Conservation (phyloP, 2,329 filamentous ascomycete genomes). For the Fusarium floridanum region DNA sequence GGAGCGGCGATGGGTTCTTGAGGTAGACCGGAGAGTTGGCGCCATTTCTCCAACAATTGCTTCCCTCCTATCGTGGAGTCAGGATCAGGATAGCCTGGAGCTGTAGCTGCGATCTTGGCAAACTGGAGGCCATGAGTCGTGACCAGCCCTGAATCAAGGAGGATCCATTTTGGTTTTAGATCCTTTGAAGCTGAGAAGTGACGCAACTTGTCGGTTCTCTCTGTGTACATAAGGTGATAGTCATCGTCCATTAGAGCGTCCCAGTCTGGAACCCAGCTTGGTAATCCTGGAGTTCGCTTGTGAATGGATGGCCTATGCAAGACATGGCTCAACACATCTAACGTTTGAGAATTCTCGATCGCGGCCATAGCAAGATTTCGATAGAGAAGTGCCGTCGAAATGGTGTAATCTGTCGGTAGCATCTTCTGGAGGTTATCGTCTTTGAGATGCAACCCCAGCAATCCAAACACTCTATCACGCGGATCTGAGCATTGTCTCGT, state of each 20-base stretch:
- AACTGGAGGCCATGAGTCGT: conserved; percentile 4
- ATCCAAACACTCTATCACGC: conserved; percentile 14
- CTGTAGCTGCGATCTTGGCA: not conserved
- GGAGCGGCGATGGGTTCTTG: not conserved
- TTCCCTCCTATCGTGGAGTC: not conserved
- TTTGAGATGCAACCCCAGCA: not conserved
- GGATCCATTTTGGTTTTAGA: not conserved
- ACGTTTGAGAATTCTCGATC: not conserved
- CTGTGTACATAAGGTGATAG: conserved; percentile 11
- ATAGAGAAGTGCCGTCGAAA: not conserved
- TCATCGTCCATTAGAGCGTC: conserved; percentile 12
- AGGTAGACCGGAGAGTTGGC: not conserved
- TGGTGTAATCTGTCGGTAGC: conserved; percentile 4
- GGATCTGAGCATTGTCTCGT: conserved; percentile 14
- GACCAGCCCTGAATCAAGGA: not conserved
- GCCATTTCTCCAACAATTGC: not conserved
- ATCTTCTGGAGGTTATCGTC: not conserved
- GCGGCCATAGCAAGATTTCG: not conserved
- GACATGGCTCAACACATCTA: conserved; percentile 18
- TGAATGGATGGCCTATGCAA: conserved; percentile 4
- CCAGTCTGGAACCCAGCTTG: conserved; percentile 21
- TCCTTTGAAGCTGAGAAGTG: not conserved
- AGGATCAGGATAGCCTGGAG: conserved; percentile 1
- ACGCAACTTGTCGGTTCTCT: not conserved
- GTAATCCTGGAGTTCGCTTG: not conserved